Conservation (phyloP, 306 rosid genomes). For the Cucumis hystrix region DNA sequence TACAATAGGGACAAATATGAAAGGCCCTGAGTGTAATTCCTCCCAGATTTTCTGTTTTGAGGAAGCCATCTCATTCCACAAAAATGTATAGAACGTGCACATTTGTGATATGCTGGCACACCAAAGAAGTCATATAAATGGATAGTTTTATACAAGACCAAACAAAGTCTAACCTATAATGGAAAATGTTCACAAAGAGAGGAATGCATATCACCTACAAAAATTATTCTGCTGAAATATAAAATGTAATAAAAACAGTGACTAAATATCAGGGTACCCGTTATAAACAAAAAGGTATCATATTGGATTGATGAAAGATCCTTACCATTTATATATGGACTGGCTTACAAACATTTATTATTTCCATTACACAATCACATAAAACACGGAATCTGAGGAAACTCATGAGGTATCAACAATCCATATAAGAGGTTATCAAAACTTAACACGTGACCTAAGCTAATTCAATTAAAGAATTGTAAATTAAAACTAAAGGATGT, state of each 20-base stretch:
- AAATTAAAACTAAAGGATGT: background rate
- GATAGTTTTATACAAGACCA: background rate
- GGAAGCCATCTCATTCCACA: conserved; percentile 68
- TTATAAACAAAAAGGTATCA: background rate
- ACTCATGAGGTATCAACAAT: background rate
- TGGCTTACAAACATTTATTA: background rate
- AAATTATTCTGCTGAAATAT: background rate
- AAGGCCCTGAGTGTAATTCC: conserved; percentile 53
- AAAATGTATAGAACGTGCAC: conserved; percentile 58
- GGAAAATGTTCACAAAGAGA: background rate
- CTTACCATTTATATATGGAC: background rate
- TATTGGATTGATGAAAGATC: background rate
- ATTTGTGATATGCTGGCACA: conserved; percentile 57
- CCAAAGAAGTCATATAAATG: conserved; percentile 3
- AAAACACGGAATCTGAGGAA: background rate
- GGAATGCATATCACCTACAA: background rate
- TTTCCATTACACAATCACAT: background rate
- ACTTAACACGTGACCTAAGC: background rate
- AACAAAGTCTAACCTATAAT: background rate
- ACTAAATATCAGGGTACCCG: background rate
- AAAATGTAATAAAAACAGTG: background rate
- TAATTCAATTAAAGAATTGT: background rate
- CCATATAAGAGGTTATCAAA: background rate
- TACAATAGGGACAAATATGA: conserved; percentile 55
- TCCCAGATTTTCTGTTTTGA: conserved; percentile 43